These are phyloP conservation scores for Podaxis sp. DNA, from an alignment of 768 basidiomycete genomes.

Conservation along the genomic window DNA sequence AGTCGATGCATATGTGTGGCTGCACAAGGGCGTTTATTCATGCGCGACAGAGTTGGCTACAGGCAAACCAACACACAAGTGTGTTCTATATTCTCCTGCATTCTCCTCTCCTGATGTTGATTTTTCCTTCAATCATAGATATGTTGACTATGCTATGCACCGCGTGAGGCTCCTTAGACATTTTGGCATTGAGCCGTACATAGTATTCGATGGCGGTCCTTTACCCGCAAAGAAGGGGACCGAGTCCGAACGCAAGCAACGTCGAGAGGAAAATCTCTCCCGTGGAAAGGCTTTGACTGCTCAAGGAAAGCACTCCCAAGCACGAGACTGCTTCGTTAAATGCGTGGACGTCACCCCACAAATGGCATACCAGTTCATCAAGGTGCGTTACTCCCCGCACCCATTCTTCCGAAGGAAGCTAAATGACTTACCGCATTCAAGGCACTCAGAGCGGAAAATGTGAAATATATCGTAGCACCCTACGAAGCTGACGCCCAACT, in stretches of 20 bases:
- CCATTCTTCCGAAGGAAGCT: too few species aligned
- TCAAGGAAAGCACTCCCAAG: constrained; percentile 78
- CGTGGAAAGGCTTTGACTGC: constrained; percentile 71
- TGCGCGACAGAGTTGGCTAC: constrained; percentile 91
- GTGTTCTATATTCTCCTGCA: constrained; percentile 29
- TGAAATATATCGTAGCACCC: constrained; percentile 90
- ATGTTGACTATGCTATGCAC: constrained; percentile 96
- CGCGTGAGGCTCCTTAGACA: constrained; percentile 84
- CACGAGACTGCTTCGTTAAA: constrained; percentile 87
- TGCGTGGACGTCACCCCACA: constrained; percentile 94
- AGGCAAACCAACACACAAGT: constrained; percentile 83
- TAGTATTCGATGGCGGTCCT: constrained; percentile 96
- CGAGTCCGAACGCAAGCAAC: constrained; percentile 74
- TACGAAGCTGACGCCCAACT: constrained; percentile 99
- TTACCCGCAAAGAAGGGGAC: constrained; percentile 94
- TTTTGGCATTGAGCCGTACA: constrained; percentile 80
- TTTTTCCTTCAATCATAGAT: constrained; percentile 45
- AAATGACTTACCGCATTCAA: constrained; percentile 29
- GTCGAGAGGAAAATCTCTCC: constrained; percentile 74
- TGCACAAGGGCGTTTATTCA: constrained; percentile 84
- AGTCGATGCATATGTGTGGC: constrained; percentile 95
- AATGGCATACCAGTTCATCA: constrained; percentile 97
- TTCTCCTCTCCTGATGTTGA: background rate
- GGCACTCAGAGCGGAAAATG: constrained; percentile 81
- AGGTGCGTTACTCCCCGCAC: constrained; percentile 49